Percentiles rank a stretch among this genome's conserved stretches.
Conservation (phyloP, 1,139 yeast genomes). For the Arxiozyma slooffiae region DNA sequence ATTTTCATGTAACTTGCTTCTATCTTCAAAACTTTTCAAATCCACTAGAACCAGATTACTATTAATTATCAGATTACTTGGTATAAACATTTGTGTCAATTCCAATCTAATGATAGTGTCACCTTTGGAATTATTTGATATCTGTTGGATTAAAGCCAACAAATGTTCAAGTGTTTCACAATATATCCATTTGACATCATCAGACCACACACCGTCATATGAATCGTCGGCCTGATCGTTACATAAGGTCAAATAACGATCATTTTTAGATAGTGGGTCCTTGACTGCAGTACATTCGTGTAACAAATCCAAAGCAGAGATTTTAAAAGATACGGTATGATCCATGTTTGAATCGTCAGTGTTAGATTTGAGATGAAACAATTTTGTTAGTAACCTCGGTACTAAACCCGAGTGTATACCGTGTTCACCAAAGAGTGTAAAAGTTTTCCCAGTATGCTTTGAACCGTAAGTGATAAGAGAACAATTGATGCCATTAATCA, state of each 20-base stretch:
- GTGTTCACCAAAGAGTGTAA: slow-evolving; percentile 68
- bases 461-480: slow-evolving; percentile 83
- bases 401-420: not conserved
- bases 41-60: not conserved
- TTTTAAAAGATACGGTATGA: not conserved
- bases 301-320: not conserved
- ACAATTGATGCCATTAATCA: slow-evolving; percentile 59
- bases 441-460: slow-evolving; percentile 80
- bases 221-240: not conserved
- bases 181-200: not conserved
- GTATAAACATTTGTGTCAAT: not conserved
- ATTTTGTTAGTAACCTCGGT: not conserved
- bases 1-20: not conserved
- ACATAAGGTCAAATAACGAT: not conserved
- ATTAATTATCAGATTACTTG: not conserved
- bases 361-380: not conserved
- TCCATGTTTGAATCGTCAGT: not conserved
- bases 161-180: not conserved
- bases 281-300: not conserved
- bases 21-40: not conserved
- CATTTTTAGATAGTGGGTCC: not conserved
- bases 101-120: not conserved
- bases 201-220: not conserved
- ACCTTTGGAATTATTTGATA: not conserved
- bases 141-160: not conserved